A percentile compares a stretch with the other conserved stretches of the same genome.
Conservation (phyloP, 2,329 filamentous ascomycete genomes). For the Xylariaceae sp. region DNA sequence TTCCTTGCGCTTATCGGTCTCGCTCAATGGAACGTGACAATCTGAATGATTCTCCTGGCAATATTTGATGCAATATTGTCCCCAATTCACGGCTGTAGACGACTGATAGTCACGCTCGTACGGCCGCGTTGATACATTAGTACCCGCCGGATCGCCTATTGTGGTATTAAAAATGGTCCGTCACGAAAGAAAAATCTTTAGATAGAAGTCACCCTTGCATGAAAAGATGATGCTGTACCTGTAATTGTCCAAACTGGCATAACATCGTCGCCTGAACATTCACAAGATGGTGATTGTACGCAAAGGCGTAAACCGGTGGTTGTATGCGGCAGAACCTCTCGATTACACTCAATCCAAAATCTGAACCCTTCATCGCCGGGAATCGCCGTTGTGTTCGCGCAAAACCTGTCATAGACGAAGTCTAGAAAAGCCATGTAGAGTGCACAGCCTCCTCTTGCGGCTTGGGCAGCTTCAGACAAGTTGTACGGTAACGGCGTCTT, state of each 20-base stretch:
- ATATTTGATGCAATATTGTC: neutral
- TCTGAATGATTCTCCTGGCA: neutral
- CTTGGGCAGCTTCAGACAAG: neutral
- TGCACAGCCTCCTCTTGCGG: constrained; percentile 1
- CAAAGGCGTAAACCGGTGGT: neutral
- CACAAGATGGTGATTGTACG: neutral
- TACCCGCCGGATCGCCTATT: constrained; percentile 1
- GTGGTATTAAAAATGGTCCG: neutral
- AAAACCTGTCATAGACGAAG: neutral
- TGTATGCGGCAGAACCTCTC: neutral
- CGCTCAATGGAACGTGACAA: neutral
- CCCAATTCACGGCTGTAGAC: neutral
- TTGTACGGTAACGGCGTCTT: neutral
- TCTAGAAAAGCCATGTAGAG: constrained; percentile 5
- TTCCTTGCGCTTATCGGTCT: neutral
- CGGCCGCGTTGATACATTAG: constrained; percentile 1
- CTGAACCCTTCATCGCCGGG: neutral
- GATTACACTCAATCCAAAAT: neutral
- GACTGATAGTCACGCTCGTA: constrained; percentile 5
- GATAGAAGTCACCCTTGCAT: too few relatives aligned
- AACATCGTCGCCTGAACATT: neutral
- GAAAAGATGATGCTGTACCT: neutral
- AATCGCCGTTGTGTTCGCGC: neutral
- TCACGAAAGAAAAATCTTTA: neutral
- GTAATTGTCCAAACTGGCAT: constrained; percentile 1